phyloP scores from a whole-genome alignment of 2,329 filamentous ascomycete genomes.

The Paecilomyces dactylethromorphus region DNA sequence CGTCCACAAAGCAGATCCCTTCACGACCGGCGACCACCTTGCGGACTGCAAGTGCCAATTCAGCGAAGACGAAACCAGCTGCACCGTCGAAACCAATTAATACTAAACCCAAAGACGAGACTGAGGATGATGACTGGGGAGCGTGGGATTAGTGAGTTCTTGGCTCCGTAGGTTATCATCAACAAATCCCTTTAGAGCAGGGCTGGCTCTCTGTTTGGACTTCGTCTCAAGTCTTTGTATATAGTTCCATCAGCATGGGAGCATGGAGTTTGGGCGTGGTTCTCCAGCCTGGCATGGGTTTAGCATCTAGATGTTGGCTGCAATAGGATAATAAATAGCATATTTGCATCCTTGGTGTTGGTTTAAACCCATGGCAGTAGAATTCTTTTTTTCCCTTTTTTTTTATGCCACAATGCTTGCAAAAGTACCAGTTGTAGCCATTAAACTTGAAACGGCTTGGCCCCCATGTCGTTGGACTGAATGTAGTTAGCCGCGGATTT shows the following conservation, averaged over 20 bases:
- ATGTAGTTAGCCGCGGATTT: not conserved
- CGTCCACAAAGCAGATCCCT: conserved; percentile 26
- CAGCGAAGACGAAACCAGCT: conserved; percentile 42
- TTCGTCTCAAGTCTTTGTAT: not conserved
- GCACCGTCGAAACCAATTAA: conserved; percentile 60
- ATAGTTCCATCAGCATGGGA: not conserved
- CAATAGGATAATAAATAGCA: not conserved
- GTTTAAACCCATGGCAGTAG: too few relatives aligned
- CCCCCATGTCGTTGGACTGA: not conserved
- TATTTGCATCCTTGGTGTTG: not conserved
- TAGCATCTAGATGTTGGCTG: not conserved
- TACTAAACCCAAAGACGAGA: conserved; percentile 49
- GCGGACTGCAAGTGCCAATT: conserved; percentile 32
- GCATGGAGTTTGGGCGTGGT: not conserved
- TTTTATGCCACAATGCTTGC: not conserved
- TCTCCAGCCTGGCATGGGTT: not conserved
- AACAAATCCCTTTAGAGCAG: not conserved
- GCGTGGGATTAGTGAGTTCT: conserved; percentile 35
- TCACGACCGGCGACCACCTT: conserved; percentile 26
- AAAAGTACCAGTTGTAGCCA: not conserved
- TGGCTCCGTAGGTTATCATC: not conserved
- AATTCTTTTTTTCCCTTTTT: not conserved
- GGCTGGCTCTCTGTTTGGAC: not conserved
- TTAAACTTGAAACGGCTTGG: not conserved
- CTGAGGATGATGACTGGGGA: conserved; percentile 42